Base-by-base conservation (phyloP, 805 yeast species). In the Blastobotrys mokoenaii region DNA sequence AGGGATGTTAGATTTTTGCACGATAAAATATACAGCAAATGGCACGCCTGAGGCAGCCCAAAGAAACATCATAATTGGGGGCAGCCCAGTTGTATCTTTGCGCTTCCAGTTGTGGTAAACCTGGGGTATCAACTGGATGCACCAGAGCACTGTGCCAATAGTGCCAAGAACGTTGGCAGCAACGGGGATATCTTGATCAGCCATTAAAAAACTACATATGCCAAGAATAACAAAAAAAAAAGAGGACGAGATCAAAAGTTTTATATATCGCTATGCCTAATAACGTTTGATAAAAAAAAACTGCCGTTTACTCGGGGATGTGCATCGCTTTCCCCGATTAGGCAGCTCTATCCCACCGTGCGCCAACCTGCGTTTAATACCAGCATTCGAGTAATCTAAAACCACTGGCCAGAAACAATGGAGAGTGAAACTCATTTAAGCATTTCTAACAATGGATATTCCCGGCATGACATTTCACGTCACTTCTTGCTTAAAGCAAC, bases 81-180 rank as follows among this genome's bases (percentile, higher is more conserved):
- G 96, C 8, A 89, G 65, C 0, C 97, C 97, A 22, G 80, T 83
- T 48, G 95, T 84, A 58, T 87, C 79, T 56, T 90, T 87, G 7
- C 74, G 73, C 47, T 71, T 70, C 66, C 75, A 88, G 60, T 90
- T 89, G 59, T 79, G 71, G 46, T 78, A 69, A 39, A 89, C 80
- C 58, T 85, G 97, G 1, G 97, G 97, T 1, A 88, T 71, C 51
- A 90, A 67, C 65, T 90, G 97, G 51, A 89, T 68, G 62, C 97
- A 89, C 97, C 97, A 90, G 47, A 84, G 73, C 1, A 89, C 79
- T 0, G 97, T 90, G 4, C 96, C 97, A 1, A 85, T 70, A 10
- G 96, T 88, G 1, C 87, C 96, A 45, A 87, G 70, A 5, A 82
- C 87, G 41, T 83, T 84, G 14, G 84, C 74, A 0, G 85, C 86